Base-by-base conservation (phyloP, 768 basidiomycete species). In the Lactarius vividus region DNA sequence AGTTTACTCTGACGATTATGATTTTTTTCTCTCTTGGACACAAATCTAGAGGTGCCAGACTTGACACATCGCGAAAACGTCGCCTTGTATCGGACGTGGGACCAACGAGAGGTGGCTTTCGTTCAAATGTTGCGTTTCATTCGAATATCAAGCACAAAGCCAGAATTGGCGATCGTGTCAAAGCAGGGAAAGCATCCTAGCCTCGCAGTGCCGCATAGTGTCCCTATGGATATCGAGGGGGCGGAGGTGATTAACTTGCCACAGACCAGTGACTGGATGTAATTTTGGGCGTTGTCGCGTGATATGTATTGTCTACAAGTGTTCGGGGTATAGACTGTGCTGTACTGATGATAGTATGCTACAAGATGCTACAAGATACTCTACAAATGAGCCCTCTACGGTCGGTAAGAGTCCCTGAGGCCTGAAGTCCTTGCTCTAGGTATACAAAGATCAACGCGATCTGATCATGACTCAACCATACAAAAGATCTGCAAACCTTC, bases 51-150 rank as follows among this genome's bases (percentile, higher is more conserved):
- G 78, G 81, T 94, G 39, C 83, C 86, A 8, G 92, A 94, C 75
- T 80, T 94, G 31, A 93, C 91, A 0, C 85, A 94, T 69, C 75
- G 78, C n/a, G 74, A 80, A 11, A 94, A 84, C 18, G 87, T 91
- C 44, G 82, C 82, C 33, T 78, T 93, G 4, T 91, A 92, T 74
- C 83, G 89, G 46, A 77, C 78, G 64, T 94, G 92, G 92, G 89
- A 93, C 71, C 87, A 89, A 69, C 85, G 83, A 65, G 89, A 92
- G 70, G 77, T 85, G 4, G 84, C 88, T 5, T 94, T 83, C 74
- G 80, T 89, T 46, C 82, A 89, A 59, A 80, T 87, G 18, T 79
- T 94, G 59, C 87, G 89, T 52, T 91, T 88, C 75, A 84, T 93
- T 67, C 86, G 90, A 63, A 87, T 94, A 76, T 87, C 80, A 58